Base-by-base conservation (phyloP, 1,284 basidiomycete genomes). In the Cystodermella granulosa region DNA sequence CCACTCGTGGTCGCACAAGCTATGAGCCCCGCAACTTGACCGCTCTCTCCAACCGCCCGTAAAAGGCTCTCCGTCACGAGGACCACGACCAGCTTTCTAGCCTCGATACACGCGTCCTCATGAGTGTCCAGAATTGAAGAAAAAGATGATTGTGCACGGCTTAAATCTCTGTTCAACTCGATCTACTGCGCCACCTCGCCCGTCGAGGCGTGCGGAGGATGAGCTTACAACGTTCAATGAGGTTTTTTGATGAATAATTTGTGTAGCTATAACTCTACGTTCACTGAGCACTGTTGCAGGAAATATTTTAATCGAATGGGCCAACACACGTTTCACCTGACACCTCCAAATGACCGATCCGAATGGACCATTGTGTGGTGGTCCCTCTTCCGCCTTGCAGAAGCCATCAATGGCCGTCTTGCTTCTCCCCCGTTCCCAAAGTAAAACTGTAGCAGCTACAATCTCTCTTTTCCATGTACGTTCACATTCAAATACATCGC, bases 1-100 rank as follows among this genome's bases (percentile, higher is more conserved):
- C 91, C 93, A 2, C 78, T 99, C 34, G 81, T 86, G 34, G 90
- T 97, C 39, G 95, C 95, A 1, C 94, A 98, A 69, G 83, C 93
- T 7, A 91, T 98, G 88, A 92, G 90, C 59, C 92, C 92, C 1
- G 86, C 90, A 0, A 95, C 95, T 11, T 79, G 95, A 11, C 95
- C 96, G 1, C 96, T 95, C 0, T 95, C 91, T 1, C 96, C 96
- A 0, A 80, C 81, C 0, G 83, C 86, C 7, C 84, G 94, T 14
- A 98, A 69, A 84, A 87, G 49, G 92, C 92, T 0, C 74, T 87
- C 46, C 80, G 89, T 8, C 76, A 91, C 24, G 89, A 92, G 54
- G 91, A 98, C 62, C 87, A 91, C 6, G 87, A 91, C 63, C 85
- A 93, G 60, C 76, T 98, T 13, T 93, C 92, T 1, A 85, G 80